phyloP scores from a whole-genome alignment of 768 basidiomycete species.

The Leccinum boreale region DNA sequence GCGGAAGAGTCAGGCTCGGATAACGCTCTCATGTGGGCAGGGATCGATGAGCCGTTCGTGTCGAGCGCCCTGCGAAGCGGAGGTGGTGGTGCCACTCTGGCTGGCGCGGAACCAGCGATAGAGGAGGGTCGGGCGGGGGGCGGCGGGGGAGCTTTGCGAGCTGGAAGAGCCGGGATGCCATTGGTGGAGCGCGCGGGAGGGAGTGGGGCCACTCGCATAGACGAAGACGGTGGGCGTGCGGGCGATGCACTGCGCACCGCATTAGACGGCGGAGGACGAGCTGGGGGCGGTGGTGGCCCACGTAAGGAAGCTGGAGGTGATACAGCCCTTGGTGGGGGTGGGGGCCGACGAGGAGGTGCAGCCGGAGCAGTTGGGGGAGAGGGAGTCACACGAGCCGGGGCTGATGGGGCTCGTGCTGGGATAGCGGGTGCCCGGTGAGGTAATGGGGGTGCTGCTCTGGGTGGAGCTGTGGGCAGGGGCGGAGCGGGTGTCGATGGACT shows the following conservation, averaged over 20 bases:
- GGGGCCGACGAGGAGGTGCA: conserved; percentile 29
- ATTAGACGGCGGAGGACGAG: conserved; percentile 27
- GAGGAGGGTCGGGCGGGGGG: conserved; percentile 44
- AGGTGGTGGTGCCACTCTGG: conserved; percentile 37
- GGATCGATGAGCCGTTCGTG: conserved; percentile 29
- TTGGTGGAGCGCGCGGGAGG: conserved; percentile 27
- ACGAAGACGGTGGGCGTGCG: conserved; percentile 9
- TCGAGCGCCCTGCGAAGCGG: conserved; percentile 38
- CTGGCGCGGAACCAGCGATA: conserved; percentile 21
- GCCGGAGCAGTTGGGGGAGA: conserved; percentile 23
- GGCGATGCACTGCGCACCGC: conserved; percentile 27
- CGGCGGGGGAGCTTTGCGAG: conserved; percentile 39
- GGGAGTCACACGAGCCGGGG: conserved; percentile 36
- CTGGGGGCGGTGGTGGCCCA: conserved; percentile 22
- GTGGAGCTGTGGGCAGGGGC: conserved; percentile 31
- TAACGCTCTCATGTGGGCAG: conserved; percentile 40
- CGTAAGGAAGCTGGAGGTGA: conserved; percentile 29
- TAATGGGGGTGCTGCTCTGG: conserved; percentile 34
- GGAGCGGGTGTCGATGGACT: conserved; percentile 32
- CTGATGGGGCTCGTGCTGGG: conserved; percentile 42
- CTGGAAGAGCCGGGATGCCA: conserved; percentile 21
- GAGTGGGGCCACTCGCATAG: conserved; percentile 18
- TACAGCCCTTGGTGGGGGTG: conserved; percentile 30
- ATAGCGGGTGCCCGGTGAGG: conserved; percentile 42
- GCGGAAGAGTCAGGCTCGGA: conserved; percentile 41